Percentiles rank a stretch among this genome's conserved stretches.
Evolutionary conservation across 2,329 filamentous ascomycete species (phyloP).

Genomic region (Pseudomassariella vexata): DNA sequence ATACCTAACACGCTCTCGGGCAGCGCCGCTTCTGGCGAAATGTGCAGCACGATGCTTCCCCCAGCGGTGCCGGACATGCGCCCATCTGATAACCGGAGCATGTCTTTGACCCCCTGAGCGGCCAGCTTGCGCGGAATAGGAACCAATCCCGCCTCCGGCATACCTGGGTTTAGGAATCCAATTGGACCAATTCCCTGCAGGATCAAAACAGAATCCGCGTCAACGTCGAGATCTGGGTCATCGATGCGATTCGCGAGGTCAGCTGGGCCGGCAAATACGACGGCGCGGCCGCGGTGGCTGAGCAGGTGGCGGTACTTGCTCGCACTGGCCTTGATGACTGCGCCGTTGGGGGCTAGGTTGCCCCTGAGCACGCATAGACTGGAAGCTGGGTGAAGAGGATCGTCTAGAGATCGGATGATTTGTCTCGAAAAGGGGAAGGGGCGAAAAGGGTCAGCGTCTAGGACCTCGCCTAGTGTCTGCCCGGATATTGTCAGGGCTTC

Average conservation of each 20-base stretch:
- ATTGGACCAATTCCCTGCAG: slow-evolving; percentile 87
- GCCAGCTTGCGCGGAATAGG: slow-evolving; percentile 71
- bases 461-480: slow-evolving; percentile 73
- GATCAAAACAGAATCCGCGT: slow-evolving; percentile 59
- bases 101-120: slow-evolving; percentile 67
- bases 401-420: too few species aligned
- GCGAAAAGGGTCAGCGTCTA: slow-evolving; percentile 36
- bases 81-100: slow-evolving; percentile 81
- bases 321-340: slow-evolving; percentile 87
- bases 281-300: slow-evolving; percentile 37
- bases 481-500: slow-evolving; percentile 78
- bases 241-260: slow-evolving; percentile 64
- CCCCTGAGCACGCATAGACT: slow-evolving; percentile 78
- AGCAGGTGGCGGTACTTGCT: slow-evolving; percentile 62
- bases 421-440: slow-evolving; percentile 72
- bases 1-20: slow-evolving; percentile 74
- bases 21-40: slow-evolving; percentile 75
- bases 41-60: slow-evolving; percentile 85
- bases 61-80: slow-evolving; percentile 82
- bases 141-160: slow-evolving; percentile 73
- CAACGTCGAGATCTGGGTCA: slow-evolving; percentile 55
- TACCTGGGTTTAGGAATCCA: slow-evolving; percentile 83
- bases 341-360: slow-evolving; percentile 77
- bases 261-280: slow-evolving; percentile 70
- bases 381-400: slow-evolving; percentile 65